Percentiles rank a stretch among this genome's conserved stretches.
Conservation (phyloP, 164 flowering plant genomes). For the Liriodendron chinense region DNA sequence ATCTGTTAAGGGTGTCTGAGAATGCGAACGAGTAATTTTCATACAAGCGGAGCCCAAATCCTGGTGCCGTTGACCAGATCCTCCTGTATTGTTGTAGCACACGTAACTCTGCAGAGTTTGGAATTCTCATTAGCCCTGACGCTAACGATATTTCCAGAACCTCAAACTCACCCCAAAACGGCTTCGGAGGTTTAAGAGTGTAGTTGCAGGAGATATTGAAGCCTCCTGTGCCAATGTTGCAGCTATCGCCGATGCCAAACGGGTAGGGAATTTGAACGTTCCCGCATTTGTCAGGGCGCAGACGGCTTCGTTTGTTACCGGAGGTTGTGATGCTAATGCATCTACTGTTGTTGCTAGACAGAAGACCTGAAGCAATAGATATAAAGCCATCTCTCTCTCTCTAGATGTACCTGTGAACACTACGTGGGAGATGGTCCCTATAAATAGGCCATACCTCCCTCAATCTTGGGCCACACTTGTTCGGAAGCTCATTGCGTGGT, state of each 20-base stretch:
- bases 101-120: no score
- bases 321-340: background rate
- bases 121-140: background rate
- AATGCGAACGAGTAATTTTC: background rate
- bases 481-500: no score
- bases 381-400: no score
- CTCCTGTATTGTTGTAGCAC: slow-evolving; percentile 3
- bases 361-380: no score
- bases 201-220: slow-evolving; percentile 7
- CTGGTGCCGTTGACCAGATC: no score
- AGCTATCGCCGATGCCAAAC: slow-evolving; percentile 10
- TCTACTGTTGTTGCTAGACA: background rate
- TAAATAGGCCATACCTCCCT: no score
- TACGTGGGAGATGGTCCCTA: no score
- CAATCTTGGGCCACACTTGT: no score
- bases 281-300: slow-evolving; percentile 18
- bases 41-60: background rate
- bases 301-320: background rate
- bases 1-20: background rate
- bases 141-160: slow-evolving; percentile 1
- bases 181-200: background rate
- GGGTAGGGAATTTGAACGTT: slow-evolving; percentile 17
- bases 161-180: background rate
- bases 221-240: background rate
- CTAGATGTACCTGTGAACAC: no score